Evolutionary conservation across 306 rosid genomes (phyloP).

Genomic region (Gastrolobium bilobum): DNA sequence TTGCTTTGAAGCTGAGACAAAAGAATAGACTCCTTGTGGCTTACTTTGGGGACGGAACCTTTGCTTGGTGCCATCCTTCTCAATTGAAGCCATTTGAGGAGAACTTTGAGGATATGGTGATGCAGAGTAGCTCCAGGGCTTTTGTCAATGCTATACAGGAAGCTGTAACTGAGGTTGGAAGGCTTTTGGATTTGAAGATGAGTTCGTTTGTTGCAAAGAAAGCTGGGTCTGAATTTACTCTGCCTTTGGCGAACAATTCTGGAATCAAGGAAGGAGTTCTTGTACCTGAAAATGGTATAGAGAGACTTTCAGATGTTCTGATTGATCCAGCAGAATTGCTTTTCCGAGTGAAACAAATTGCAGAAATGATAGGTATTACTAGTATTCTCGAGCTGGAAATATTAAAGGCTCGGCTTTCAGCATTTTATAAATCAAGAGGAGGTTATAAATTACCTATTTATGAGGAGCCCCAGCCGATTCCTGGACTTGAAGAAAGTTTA

Average conservation of each 20-base stretch:
- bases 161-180: slow-evolving; percentile 71
- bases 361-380: slow-evolving; percentile 35
- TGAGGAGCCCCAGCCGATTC: slow-evolving; percentile 55
- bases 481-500: slow-evolving; percentile 71
- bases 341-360: slow-evolving; percentile 60
- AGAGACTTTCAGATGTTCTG: slow-evolving; percentile 50
- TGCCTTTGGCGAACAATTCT: slow-evolving; percentile 56
- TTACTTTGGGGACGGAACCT: slow-evolving; percentile 81
- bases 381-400: slow-evolving; percentile 60
- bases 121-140: slow-evolving; percentile 66
- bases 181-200: slow-evolving; percentile 64
- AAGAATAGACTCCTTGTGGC: slow-evolving; percentile 67
- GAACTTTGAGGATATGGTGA: slow-evolving; percentile 64
- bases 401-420: slow-evolving; percentile 63
- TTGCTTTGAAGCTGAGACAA: slow-evolving; percentile 64
- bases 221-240: slow-evolving; percentile 41
- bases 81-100: slow-evolving; percentile 75
- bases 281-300: slow-evolving; percentile 62
- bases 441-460: slow-evolving; percentile 62
- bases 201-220: slow-evolving; percentile 41
- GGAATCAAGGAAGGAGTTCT: slow-evolving; percentile 73
- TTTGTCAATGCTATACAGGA: slow-evolving; percentile 71
- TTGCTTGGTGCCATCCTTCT: slow-evolving; percentile 84
- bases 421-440: slow-evolving; percentile 65
- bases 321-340: slow-evolving; percentile 63